These are phyloP conservation scores for Trichoderma virens DNA, from an alignment of 495 filamentous ascomycete species.

Conservation along the genomic window DNA sequence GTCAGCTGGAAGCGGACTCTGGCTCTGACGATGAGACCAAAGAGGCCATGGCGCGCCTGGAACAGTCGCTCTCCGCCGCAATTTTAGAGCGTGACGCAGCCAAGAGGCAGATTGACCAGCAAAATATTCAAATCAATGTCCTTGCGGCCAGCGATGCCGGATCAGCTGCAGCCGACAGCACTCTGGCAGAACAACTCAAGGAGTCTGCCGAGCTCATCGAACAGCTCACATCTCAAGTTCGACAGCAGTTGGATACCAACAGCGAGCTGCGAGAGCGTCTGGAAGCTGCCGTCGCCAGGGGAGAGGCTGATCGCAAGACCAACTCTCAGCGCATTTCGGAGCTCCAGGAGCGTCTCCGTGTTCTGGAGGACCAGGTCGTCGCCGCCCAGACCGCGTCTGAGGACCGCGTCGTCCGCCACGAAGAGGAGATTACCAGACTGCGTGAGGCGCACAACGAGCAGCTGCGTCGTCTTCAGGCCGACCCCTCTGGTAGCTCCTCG, in stretches of 20 bases:
- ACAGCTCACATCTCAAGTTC: slow-evolving; percentile 65
- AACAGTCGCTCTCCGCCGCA: slow-evolving; percentile 54
- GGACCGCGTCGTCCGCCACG: slow-evolving; percentile 70
- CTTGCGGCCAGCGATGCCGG: slow-evolving; percentile 52
- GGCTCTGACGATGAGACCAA: slow-evolving; percentile 44
- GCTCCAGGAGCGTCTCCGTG: slow-evolving; percentile 70
- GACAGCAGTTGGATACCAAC: slow-evolving; percentile 70
- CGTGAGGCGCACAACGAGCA: slow-evolving; percentile 72
- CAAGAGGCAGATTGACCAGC: slow-evolving; percentile 32
- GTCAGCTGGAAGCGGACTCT: slow-evolving; percentile 40
- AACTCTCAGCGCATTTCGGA: slow-evolving; percentile 74
- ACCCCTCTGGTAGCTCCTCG: slow-evolving; percentile 29
- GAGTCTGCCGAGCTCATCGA: slow-evolving; percentile 70
- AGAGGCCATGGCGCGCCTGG: slow-evolving; percentile 53
- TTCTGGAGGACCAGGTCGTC: slow-evolving; percentile 76
- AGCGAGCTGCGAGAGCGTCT: slow-evolving; percentile 67
- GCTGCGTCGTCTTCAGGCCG: slow-evolving; percentile 65
- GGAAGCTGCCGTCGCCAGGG: slow-evolving; percentile 74
- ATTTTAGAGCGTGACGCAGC: slow-evolving; percentile 61
- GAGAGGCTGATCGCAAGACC: slow-evolving; percentile 73
- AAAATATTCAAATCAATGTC: slow-evolving; percentile 55
- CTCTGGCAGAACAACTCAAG: slow-evolving; percentile 56
- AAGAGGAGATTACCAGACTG: slow-evolving; percentile 71
- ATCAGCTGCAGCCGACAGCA: slow-evolving; percentile 53
- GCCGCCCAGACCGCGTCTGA: slow-evolving; percentile 80